A percentile compares a stretch with the other conserved stretches of the same genome.
These are phyloP conservation scores for Neurospora sublineolata DNA, from an alignment of 495 filamentous ascomycete genomes.

Conservation along the genomic window DNA sequence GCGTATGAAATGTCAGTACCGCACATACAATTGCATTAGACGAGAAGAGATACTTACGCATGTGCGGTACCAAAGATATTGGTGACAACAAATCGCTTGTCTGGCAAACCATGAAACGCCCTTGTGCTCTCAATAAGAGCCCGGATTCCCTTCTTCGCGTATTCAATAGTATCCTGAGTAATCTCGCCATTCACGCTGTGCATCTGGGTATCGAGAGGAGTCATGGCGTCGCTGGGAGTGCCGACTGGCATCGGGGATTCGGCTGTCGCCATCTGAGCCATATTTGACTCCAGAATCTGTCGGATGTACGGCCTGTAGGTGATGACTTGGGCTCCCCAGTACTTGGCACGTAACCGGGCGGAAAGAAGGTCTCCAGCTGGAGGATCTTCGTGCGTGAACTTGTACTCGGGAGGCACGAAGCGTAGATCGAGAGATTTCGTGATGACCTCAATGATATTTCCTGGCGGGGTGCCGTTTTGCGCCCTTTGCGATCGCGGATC, in stretches of 20 bases:
- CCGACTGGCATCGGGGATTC: constrained; percentile 13
- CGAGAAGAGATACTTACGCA: constrained; percentile 56
- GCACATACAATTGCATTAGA: background rate
- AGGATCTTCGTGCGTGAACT: constrained; percentile 56
- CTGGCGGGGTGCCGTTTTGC: background rate
- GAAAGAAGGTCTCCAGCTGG: constrained; percentile 67
- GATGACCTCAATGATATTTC: constrained; percentile 39
- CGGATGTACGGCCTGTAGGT: constrained; percentile 74
- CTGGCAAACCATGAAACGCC: constrained; percentile 64
- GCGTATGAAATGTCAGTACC: background rate
- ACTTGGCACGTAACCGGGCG: constrained; percentile 83
- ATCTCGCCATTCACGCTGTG: constrained; percentile 18
- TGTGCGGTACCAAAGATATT: constrained; percentile 94
- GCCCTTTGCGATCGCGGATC: constrained; percentile 6
- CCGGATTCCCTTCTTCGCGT: constrained; percentile 47
- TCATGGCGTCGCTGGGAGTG: constrained; percentile 11
- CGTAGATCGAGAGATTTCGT: constrained; percentile 32
- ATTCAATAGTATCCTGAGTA: constrained; percentile 39
- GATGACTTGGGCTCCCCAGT: constrained; percentile 84
- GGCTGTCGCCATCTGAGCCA: constrained; percentile 19
- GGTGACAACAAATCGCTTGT: constrained; percentile 66
- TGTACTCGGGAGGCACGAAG: constrained; percentile 32
- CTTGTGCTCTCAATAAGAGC: constrained; percentile 75
- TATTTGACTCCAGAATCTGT: constrained; percentile 44
- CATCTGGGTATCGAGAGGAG: background rate